These are phyloP conservation scores for Centella asiatica DNA, from an alignment of 129 eudicot species.

Conservation along the genomic window DNA sequence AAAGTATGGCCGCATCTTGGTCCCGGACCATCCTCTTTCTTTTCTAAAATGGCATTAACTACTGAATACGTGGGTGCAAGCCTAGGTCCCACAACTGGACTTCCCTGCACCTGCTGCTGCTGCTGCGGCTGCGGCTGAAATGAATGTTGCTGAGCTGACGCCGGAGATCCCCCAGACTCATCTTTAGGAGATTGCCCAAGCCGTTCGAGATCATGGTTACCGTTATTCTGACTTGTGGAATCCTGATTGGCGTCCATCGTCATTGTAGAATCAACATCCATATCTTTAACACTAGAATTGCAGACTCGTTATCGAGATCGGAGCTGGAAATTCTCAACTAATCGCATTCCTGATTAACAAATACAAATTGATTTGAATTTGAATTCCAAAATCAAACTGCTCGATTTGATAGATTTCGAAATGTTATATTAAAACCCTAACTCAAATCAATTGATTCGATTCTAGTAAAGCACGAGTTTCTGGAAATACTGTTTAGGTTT, in stretches of 20 bases:
- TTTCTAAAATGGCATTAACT: constrained; percentile 70
- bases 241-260: constrained; percentile 48
- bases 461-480: too few species aligned
- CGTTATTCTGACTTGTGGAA: constrained; percentile 8
- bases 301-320: constrained; percentile 28
- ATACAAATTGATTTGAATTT: too few species aligned
- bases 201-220: constrained; percentile 24
- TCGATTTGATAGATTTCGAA: too few species aligned
- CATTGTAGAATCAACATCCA: constrained; percentile 78
- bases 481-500: too few species aligned
- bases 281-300: constrained; percentile 22
- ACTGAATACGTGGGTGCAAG: constrained; percentile 75
- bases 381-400: too few species aligned
- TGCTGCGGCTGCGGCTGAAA: constrained; percentile 24
- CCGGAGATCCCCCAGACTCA: constrained; percentile 20
- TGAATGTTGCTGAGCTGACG: constrained; percentile 22
- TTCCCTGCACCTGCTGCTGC: constrained; percentile 10
- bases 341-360: constrained; percentile 34
- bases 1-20: constrained; percentile 94
- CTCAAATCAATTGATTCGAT: too few species aligned
- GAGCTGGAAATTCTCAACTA: constrained; percentile 35
- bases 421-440: too few species aligned
- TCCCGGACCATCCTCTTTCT: constrained; percentile 94
- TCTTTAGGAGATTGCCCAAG: constrained; percentile 19
- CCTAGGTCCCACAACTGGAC: constrained; percentile 59